These are phyloP conservation scores for Amanita subjunquillea DNA, from an alignment of 768 basidiomycete genomes.

Conservation along the genomic window DNA sequence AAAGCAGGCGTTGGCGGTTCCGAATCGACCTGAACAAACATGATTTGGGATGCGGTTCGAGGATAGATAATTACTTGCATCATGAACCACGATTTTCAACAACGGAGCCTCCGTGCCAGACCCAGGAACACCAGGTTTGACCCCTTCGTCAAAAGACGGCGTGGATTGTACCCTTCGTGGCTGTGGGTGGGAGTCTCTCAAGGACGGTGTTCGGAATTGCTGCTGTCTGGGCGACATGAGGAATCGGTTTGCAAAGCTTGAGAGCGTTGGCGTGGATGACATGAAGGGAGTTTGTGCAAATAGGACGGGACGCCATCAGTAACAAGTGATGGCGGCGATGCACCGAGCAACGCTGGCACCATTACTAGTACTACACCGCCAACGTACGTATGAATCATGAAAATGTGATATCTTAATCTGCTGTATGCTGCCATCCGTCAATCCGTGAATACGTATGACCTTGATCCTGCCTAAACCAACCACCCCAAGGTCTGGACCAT, in stretches of 20 bases:
- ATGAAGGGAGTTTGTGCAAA: not conserved
- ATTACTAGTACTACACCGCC: no score
- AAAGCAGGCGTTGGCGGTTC: not conserved
- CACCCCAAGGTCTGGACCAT: no score
- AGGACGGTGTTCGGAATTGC: not conserved
- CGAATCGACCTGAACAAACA: not conserved
- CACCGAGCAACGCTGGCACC: not conserved
- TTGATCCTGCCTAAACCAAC: no score
- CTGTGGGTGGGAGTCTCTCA: not conserved
- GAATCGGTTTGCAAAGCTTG: not conserved
- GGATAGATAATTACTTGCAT: not conserved
- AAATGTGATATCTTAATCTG: no score
- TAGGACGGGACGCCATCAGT: not conserved
- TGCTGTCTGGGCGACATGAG: not conserved
- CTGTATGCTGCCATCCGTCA: no score
- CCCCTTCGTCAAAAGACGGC: not conserved
- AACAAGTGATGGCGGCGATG: not conserved
- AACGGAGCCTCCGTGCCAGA: not conserved
- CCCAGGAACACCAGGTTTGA: not conserved
- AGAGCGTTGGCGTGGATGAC: not conserved
- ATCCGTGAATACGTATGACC: no score
- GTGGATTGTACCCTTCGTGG: not conserved
- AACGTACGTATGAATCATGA: no score
- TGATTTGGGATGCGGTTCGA: not conserved
- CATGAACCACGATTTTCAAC: not conserved